These are phyloP conservation scores for Tulasnella calospora DNA, from an alignment of 768 basidiomycete genomes.

Conservation along the genomic window DNA sequence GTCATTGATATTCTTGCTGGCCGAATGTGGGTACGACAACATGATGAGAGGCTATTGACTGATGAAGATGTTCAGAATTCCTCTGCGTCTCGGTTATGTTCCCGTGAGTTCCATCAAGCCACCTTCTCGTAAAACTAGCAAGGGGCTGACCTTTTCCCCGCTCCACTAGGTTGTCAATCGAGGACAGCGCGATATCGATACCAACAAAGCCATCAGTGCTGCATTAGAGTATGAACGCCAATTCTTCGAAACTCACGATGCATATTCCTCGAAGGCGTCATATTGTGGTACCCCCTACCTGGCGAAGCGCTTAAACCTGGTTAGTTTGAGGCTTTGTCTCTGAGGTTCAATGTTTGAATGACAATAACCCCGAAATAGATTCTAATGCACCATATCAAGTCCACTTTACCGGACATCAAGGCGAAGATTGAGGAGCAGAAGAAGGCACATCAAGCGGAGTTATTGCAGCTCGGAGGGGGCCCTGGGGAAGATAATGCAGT, in stretches of 20 bases:
- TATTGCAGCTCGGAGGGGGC: constrained; percentile 77
- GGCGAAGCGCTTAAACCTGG: constrained; percentile 90
- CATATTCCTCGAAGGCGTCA: constrained; percentile 71
- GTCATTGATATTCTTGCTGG: constrained; percentile 99
- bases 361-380: constrained; percentile 50
- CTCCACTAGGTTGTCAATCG: constrained; percentile 56
- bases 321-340: constrained; percentile 32
- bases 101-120: constrained; percentile 51
- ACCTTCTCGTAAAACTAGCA: constrained; percentile 35
- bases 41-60: neutral
- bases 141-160: neutral
- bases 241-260: constrained; percentile 91
- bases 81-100: constrained; percentile 92
- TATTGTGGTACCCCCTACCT: constrained; percentile 95
- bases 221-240: constrained; percentile 87
- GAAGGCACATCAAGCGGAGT: constrained; percentile 79
- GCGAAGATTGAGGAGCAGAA: constrained; percentile 86
- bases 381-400: constrained; percentile 97
- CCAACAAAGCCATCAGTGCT: constrained; percentile 71
- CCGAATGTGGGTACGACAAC: constrained; percentile 39
- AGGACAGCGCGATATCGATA: constrained; percentile 94
- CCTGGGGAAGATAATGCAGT: constrained; percentile 76
- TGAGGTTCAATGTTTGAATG: neutral
- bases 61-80: constrained; percentile 47
- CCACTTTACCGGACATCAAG: constrained; percentile 97